These are phyloP conservation scores for Alternaria gansuensis DNA, from an alignment of 2,329 filamentous ascomycete species.

Conservation along the genomic window DNA sequence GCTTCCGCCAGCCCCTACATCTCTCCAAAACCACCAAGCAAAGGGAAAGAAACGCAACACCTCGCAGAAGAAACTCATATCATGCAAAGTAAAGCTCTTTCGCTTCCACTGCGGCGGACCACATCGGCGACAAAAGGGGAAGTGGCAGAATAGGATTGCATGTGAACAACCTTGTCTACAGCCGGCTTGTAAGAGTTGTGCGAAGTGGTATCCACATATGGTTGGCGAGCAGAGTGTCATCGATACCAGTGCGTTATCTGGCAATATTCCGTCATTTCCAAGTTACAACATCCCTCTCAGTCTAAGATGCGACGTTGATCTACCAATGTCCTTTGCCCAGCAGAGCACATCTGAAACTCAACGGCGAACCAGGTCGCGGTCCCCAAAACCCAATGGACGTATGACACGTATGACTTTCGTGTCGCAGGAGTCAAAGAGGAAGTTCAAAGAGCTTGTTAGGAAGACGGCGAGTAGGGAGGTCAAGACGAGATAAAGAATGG, in stretches of 20 bases:
- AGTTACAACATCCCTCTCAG: neutral
- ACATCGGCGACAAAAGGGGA: conserved; percentile 12
- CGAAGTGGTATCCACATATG: conserved; percentile 23
- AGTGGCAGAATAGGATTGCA: conserved; percentile 16
- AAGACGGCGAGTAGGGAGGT: neutral
- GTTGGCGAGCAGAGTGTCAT: neutral
- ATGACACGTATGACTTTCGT: conserved; percentile 2
- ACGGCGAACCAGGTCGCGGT: too few species aligned
- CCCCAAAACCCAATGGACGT: too few species aligned
- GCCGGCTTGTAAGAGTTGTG: conserved; percentile 27
- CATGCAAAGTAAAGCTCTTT: conserved; percentile 29
- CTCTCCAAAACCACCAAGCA: neutral
- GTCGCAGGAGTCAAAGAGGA: conserved; percentile 7
- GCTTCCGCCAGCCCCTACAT: neutral
- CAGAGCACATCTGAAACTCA: too few species aligned
- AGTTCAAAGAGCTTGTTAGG: conserved; percentile 11
- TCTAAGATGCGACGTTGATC: neutral
- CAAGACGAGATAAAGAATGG: neutral
- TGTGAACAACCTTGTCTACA: conserved; percentile 27
- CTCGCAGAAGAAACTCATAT: neutral
- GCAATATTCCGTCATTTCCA: neutral
- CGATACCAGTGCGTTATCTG: neutral
- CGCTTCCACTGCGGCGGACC: conserved; percentile 33
- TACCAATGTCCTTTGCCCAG: neutral
- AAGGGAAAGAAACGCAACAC: too few species aligned